Conservation (phyloP, 2,329 filamentous ascomycete genomes). For the Ophiostoma novo-ulmi region DNA sequence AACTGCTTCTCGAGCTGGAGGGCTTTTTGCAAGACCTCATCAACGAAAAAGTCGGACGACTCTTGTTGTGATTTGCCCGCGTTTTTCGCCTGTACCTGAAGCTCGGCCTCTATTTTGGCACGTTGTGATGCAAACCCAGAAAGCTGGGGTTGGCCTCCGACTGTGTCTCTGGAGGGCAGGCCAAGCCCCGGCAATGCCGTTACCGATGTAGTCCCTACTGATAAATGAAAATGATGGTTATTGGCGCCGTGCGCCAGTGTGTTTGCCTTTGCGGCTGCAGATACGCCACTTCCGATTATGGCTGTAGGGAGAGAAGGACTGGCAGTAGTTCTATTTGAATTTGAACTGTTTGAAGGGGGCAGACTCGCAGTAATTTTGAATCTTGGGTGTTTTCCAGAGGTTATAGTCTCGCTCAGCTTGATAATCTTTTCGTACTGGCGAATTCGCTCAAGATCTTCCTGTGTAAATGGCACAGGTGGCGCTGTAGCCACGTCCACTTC, state of each 20-base stretch:
- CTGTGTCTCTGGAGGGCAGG: neutral
- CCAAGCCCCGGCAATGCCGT: conserved; percentile 22
- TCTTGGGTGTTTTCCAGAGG: conserved; percentile 67
- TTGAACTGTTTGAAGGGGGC: too few relatives aligned
- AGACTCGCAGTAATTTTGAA: conserved; percentile 48
- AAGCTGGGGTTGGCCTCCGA: conserved; percentile 64
- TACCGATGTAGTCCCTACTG: conserved; percentile 15
- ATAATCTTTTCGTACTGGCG: conserved; percentile 75
- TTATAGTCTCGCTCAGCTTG: conserved; percentile 71
- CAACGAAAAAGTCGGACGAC: conserved; percentile 62
- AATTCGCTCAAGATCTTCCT: conserved; percentile 53
- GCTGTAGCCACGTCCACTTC: conserved; percentile 26
- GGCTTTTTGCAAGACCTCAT: conserved; percentile 67
- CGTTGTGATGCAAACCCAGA: conserved; percentile 77
- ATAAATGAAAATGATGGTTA: neutral
- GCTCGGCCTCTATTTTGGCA: conserved; percentile 68
- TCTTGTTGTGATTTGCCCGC: conserved; percentile 44
- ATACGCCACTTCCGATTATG: conserved; percentile 32
- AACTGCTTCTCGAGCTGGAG: conserved; percentile 66
- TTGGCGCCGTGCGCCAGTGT: neutral
- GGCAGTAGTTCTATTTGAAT: neutral
- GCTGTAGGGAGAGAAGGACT: neutral
- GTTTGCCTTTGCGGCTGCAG: conserved; percentile 24
- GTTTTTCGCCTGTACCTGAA: conserved; percentile 74
- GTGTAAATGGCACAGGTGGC: conserved; percentile 30